A percentile compares a stretch with the other conserved stretches of the same genome.
Conservation (phyloP, 495 filamentous ascomycete species). For the Penicillium parvum region DNA sequence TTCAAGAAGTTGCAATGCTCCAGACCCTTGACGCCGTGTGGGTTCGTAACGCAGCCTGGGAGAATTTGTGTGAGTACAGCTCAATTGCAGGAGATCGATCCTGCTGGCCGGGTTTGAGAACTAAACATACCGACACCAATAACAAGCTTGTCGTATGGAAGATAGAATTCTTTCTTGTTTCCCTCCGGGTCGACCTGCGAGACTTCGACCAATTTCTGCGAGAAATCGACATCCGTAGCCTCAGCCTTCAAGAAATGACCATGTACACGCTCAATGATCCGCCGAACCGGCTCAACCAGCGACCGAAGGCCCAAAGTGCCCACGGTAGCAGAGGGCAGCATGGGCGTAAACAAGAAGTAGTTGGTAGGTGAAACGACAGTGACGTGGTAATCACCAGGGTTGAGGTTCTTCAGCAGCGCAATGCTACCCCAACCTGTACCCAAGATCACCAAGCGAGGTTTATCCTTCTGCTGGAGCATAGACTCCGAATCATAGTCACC, state of each 20-base stretch:
- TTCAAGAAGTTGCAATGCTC: conserved; percentile 95
- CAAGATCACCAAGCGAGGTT: conserved; percentile 86
- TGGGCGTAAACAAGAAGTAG: conserved; percentile 97
- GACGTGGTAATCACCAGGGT: conserved; percentile 87
- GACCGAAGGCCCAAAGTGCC: conserved; percentile 89
- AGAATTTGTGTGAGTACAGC: conserved; percentile 3
- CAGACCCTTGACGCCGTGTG: conserved; percentile 93
- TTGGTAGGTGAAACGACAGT: conserved; percentile 92
- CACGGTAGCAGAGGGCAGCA: conserved; percentile 94
- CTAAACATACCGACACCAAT: conserved; percentile 69
- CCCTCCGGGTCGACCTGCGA: conserved; percentile 68
- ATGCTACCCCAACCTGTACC: conserved; percentile 96
- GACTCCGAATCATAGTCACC: conserved; percentile 78
- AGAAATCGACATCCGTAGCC: conserved; percentile 87
- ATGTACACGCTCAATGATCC: conserved; percentile 68
- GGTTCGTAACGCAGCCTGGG: conserved; percentile 79
- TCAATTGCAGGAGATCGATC: no score
- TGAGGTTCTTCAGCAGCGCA: conserved; percentile 82
- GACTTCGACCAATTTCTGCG: conserved; percentile 83
- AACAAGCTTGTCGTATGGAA: conserved; percentile 98
- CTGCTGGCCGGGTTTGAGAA: no score
- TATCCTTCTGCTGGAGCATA: conserved; percentile 66
- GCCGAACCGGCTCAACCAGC: conserved; percentile 86
- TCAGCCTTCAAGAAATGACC: conserved; percentile 87
- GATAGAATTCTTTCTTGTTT: conserved; percentile 73